Evolutionary conservation across 441 rosid genomes (phyloP).

Genomic region (Hypseocharis bilobata): DNA sequence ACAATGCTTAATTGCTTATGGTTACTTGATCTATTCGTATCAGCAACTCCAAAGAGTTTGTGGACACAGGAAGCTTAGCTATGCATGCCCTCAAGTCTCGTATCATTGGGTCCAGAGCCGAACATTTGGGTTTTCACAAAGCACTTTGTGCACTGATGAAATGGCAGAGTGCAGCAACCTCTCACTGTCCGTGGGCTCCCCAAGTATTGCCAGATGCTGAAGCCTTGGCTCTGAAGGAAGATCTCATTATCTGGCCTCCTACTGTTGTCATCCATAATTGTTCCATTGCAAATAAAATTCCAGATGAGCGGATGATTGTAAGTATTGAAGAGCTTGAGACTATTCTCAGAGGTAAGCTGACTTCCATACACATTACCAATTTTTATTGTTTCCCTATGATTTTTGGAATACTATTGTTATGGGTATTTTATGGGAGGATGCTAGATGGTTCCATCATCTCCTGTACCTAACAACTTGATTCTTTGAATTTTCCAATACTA

Average conservation of each 20-base stretch:
- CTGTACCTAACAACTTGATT: neutral
- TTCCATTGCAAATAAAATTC: slow-evolving; percentile 21
- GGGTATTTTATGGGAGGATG: neutral
- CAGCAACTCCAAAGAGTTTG: slow-evolving; percentile 31
- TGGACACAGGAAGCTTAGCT: slow-evolving; percentile 21
- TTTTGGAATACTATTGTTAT: neutral
- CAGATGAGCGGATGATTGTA: slow-evolving; percentile 18
- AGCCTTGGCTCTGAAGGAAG: slow-evolving; percentile 28
- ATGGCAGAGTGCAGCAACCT: slow-evolving; percentile 21
- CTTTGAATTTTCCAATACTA: too few relatives aligned
- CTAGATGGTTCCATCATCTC: neutral
- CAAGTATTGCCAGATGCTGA: slow-evolving; percentile 23
- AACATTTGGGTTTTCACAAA: slow-evolving; percentile 39
- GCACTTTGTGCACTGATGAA: slow-evolving; percentile 35
- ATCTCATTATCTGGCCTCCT: slow-evolving; percentile 40
- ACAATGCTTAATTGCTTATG: slow-evolving; percentile 2
- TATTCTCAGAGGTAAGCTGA: slow-evolving; percentile 27
- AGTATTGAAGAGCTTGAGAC: slow-evolving; percentile 22
- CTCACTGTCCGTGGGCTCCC: slow-evolving; percentile 20
- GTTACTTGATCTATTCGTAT: slow-evolving; percentile 6
- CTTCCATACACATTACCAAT: neutral
- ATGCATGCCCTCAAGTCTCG: slow-evolving; percentile 23
- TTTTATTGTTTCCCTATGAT: too few relatives aligned
- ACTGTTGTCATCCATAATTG: slow-evolving; percentile 31
- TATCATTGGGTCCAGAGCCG: slow-evolving; percentile 20